Base-by-base conservation (phyloP, 177 flowering plant genomes). In the Vitis hybrid region DNA sequence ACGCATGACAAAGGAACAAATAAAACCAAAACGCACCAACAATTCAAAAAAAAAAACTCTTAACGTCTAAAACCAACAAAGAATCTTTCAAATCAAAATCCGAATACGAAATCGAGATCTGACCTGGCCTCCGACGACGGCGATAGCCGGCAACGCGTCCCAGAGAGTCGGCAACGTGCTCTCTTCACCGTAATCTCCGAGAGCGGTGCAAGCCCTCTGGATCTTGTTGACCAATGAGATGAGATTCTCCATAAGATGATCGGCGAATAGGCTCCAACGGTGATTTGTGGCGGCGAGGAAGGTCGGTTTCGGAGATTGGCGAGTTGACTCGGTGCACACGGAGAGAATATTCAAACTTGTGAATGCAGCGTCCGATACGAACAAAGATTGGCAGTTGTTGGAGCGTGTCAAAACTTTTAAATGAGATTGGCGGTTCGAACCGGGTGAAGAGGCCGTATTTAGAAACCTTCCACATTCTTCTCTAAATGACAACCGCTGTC, bases 101-200 rank as follows among this genome's bases (percentile, higher is more conserved):
- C 45, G 8, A 34, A 34, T 34, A 34, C n/a, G 15, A 59, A 9
- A 66, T 63, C 56, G 30, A 66, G 71, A 51, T 34, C 56, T 9
- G 10, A 89, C 93, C 89, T 89, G 93, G 56, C 93, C 93, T 49
- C 93, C 93, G 66, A 84, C 87, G 72, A 84, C 87, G 70, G 87
- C 87, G 56, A 84, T 84, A 45, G 87, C 51, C 2, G 87, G 87
- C 70, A 84, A 74, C n/a, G 85, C 67, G 67, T 84, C 87, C 87
- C 87, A 84, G 14, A 84, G 78, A 60, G 93, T 89, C 0, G 93
- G 93, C 74, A 89, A 49, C 3, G 89, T 79, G 76, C 83, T 85
- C 18, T 76, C 88, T 56, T 89, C 91, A 32, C 93, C 93, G 59
- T 85, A 80, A 71, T 89, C 93, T 14, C 93, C 93, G 2, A 89